Base-by-base conservation (phyloP, 768 basidiomycete species). In the Ramaria sp. region DNA sequence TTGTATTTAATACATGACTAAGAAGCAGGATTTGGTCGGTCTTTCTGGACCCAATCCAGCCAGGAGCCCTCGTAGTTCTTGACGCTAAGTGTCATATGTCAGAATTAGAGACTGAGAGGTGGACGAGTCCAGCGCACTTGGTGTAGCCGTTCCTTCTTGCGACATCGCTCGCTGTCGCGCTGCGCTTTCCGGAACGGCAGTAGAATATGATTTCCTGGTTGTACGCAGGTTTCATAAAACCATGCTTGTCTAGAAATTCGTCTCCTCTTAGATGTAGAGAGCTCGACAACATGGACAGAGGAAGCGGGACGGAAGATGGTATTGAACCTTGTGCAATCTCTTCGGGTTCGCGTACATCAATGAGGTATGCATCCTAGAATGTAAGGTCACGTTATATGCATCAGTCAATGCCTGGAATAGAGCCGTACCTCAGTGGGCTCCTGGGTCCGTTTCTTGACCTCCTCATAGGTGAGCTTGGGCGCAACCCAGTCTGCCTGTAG, bases 241-340 rank as follows among this genome's bases (percentile, higher is more conserved):
- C 84, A 60, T 81, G 78, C 57, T 76, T 78, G 34, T 73, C 69
- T 48, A 72, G 71, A 70, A 91, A 92, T 13, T 70, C 72, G 16
- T 70, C 70, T n/a, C 72, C 63, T 15, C 65, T 64, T 37, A 88
- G 65, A 59, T 79, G 73, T 25, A 97, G 66, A 15, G 88, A 79
- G 37, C 74, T 77, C 30, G 79, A 71, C 38, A 97, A 76, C n/a
- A 76, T 76, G 6, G 86, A 84, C 37, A 97, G 78, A 4, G 94
- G 93, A 18, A 97, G 68, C 67, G 92, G 89, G 63, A 96, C 89
- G 16, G 91, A 78, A 22, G 90, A 91, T 5, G 94, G 94, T 58
- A 97, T 95, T 65, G 85, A 85, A 12, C 94, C 94, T 64, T 91
- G 88, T 13, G 86, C 77, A 42, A 92, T 88, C 66, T 96, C 94